Percentiles rank a stretch among this genome's conserved stretches.
These are phyloP conservation scores for Podaxis sp. DNA, from an alignment of 768 basidiomycete species.

Conservation along the genomic window DNA sequence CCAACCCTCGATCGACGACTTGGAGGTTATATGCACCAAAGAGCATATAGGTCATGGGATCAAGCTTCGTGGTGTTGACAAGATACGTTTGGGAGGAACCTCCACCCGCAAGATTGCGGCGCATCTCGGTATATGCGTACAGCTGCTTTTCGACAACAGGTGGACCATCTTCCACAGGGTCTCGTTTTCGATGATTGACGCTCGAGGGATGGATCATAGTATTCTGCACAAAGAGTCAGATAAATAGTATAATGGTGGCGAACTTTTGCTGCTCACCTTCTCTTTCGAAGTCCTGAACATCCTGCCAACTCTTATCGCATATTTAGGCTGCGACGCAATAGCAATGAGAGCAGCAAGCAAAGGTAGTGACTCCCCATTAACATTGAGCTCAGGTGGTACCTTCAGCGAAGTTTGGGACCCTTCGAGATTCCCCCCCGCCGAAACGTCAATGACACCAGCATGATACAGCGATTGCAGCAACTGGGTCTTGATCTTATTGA, in stretches of 20 bases:
- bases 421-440: conserved; percentile 58
- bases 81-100: conserved; percentile 62
- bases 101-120: conserved; percentile 64
- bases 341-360: conserved; percentile 83
- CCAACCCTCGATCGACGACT: conserved; percentile 69
- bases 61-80: conserved; percentile 79
- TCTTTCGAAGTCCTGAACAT: conserved; percentile 77
- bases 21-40: conserved; percentile 85
- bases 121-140: conserved; percentile 82
- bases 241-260: conserved; percentile 12
- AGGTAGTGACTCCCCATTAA: conserved; percentile 71
- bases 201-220: conserved; percentile 84
- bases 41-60: conserved; percentile 86
- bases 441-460: conserved; percentile 80
- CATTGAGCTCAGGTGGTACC: conserved; percentile 69
- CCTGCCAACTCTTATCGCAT: conserved; percentile 74
- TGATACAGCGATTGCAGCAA: conserved; percentile 75
- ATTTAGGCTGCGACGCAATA: conserved; percentile 87
- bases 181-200: conserved; percentile 73
- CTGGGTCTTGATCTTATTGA: conserved; percentile 79
- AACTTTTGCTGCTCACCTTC: conserved; percentile 53
- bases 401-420: conserved; percentile 20
- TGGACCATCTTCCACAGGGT: conserved; percentile 28
- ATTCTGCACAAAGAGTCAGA: conserved; percentile 38
- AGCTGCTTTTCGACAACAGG: conserved; percentile 64